Conservation (phyloP, 176 grass and related monocot species). For the Thalia dealbata region DNA sequence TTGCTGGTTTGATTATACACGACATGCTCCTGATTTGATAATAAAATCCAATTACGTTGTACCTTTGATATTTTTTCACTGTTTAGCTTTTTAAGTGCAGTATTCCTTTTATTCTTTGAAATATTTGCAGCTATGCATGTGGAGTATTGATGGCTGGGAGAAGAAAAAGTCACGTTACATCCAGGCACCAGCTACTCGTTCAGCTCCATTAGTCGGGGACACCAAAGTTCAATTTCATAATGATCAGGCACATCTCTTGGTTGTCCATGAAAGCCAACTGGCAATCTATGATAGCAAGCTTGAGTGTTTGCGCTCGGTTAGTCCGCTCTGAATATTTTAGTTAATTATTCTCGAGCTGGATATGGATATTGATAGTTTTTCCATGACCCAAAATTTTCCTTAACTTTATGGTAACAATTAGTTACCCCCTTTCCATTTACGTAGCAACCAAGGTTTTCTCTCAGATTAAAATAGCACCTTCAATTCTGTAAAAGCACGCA, state of each 20-base stretch:
- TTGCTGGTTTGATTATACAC: not conserved
- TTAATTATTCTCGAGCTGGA: conserved; percentile 9
- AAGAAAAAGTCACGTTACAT: conserved; percentile 90
- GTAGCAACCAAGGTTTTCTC: not conserved
- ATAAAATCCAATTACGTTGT: not conserved
- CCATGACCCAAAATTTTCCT: not conserved
- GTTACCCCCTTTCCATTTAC: not conserved
- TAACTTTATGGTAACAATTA: not conserved
- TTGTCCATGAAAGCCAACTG: conserved; percentile 88
- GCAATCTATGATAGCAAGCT: conserved; percentile 88
- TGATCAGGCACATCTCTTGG: conserved; percentile 85
- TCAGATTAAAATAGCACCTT: not conserved
- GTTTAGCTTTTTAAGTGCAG: not conserved
- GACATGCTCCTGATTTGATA: not conserved
- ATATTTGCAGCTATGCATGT: conserved; percentile 67
- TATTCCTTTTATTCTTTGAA: conserved; percentile 8
- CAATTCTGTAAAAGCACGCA: not conserved
- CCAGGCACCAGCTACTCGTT: conserved; percentile 48
- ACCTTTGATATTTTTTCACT: not conserved
- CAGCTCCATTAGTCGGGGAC: conserved; percentile 63
- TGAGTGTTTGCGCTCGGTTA: conserved; percentile 68
- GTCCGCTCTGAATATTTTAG: conserved; percentile 14
- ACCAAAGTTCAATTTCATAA: conserved; percentile 98
- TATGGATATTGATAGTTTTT: not conserved
- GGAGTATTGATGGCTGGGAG: conserved; percentile 98